Conservation (phyloP, 2,329 filamentous ascomycete genomes). For the Phialemonium atrogriseum region DNA sequence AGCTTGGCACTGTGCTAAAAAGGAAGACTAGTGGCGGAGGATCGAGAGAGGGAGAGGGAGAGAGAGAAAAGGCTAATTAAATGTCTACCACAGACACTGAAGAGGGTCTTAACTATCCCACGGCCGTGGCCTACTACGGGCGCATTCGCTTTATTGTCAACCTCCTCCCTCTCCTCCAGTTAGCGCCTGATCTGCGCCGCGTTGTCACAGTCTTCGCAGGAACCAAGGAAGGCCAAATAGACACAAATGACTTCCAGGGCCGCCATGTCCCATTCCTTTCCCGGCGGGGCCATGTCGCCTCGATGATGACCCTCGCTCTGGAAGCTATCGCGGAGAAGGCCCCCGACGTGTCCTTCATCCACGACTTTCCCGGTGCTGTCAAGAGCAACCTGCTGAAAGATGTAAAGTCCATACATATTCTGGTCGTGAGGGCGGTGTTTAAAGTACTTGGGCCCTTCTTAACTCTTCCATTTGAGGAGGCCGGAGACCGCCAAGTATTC, state of each 20-base stretch:
- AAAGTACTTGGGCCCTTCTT: conserved; percentile 16
- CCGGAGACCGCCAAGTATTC: conserved; percentile 29
- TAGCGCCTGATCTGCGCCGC: conserved; percentile 37
- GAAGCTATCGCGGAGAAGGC: conserved; percentile 38
- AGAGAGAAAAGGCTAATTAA: no score
- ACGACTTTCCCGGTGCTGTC: conserved; percentile 29
- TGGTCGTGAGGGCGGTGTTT: conserved; percentile 16
- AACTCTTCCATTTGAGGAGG: conserved; percentile 19
- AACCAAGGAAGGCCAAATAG: conserved; percentile 42
- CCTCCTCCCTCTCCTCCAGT: conserved; percentile 45
- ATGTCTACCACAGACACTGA: conserved; percentile 34
- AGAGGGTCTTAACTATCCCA: conserved; percentile 47
- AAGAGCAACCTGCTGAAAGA: conserved; percentile 19
- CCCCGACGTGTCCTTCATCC: conserved; percentile 32
- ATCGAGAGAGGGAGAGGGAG: no score
- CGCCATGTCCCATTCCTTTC: conserved; percentile 28
- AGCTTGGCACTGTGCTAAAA: no score
- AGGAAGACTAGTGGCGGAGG: no score
- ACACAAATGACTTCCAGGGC: conserved; percentile 34
- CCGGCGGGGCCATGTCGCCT: conserved; percentile 34
- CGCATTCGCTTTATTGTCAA: conserved; percentile 49
- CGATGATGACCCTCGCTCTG: conserved; percentile 39
- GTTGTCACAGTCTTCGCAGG: conserved; percentile 47
- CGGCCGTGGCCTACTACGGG: conserved; percentile 46
- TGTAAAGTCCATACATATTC: conserved; percentile 11